Percentiles rank a stretch among this genome's conserved stretches.
These are phyloP conservation scores for Prunus salicina DNA, from an alignment of 306 rosid species.

Conservation along the genomic window DNA sequence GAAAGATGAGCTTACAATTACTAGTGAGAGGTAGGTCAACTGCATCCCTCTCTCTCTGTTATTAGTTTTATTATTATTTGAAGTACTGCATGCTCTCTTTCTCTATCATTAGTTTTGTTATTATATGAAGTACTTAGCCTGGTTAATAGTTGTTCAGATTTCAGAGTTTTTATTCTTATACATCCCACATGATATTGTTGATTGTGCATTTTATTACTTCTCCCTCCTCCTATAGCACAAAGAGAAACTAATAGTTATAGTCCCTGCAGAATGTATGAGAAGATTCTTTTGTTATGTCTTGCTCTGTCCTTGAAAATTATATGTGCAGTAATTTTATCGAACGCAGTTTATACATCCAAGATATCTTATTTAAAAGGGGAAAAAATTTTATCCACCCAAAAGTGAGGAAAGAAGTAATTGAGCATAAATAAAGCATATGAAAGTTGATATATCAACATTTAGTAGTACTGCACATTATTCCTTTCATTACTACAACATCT, in stretches of 20 bases:
- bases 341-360: not conserved
- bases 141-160: slow-evolving; percentile 3
- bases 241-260: not conserved
- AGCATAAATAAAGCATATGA: no score
- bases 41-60: not conserved
- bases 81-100: not conserved
- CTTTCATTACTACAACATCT: not conserved
- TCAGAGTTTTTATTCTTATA: not conserved
- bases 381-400: no score
- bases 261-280: no score
- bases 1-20: slow-evolving; percentile 82
- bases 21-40: slow-evolving; percentile 69
- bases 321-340: not conserved
- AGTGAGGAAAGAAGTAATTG: not conserved
- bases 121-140: not conserved
- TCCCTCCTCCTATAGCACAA: not conserved
- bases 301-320: not conserved
- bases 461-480: not conserved
- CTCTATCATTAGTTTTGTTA: no score
- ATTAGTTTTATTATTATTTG: not conserved
- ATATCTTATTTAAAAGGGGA: not conserved
- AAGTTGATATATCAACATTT: not conserved
- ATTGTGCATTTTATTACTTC: not conserved
- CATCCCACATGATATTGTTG: slow-evolving; percentile 1
- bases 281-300: not conserved